These are phyloP conservation scores for Leucosporidium scottii DNA, from an alignment of 768 basidiomycete genomes.

Conservation along the genomic window DNA sequence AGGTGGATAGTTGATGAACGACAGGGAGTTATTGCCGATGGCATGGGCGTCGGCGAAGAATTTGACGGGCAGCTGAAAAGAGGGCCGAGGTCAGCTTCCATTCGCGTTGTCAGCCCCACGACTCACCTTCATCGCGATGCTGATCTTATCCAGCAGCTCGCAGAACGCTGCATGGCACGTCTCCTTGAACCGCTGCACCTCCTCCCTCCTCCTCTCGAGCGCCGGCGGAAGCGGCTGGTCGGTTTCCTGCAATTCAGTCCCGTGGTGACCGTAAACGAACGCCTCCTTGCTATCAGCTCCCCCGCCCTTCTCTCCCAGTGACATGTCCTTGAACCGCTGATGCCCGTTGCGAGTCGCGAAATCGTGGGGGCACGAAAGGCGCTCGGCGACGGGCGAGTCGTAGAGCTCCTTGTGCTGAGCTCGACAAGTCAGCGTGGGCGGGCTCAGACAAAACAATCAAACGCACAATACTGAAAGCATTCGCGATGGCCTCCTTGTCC, in stretches of 20 bases:
- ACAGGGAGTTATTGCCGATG: neutral
- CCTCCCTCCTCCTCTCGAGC: neutral
- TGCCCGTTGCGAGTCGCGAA: neutral
- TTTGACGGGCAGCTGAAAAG: neutral
- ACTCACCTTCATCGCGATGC: neutral
- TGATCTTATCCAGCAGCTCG: neutral
- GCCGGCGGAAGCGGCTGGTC: neutral
- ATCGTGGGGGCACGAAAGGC: neutral
- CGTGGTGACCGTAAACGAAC: neutral
- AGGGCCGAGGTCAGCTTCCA: neutral
- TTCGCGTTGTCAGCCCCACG: no score
- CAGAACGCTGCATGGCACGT: neutral
- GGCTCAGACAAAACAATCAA: no score
- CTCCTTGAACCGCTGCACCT: neutral
- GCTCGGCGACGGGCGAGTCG: conserved; percentile 2
- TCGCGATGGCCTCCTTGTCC: neutral
- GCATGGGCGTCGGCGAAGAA: conserved; percentile 1
- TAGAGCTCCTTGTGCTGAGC: neutral
- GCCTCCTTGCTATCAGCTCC: neutral
- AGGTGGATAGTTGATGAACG: conserved; percentile 1
- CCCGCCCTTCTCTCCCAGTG: neutral
- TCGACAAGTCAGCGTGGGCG: no score
- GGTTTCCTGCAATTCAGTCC: neutral
- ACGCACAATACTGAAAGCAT: neutral
- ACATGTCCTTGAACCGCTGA: neutral